Base-by-base conservation (phyloP, 192 early-diverging fungal species). In the Dissophora globulifera region DNA sequence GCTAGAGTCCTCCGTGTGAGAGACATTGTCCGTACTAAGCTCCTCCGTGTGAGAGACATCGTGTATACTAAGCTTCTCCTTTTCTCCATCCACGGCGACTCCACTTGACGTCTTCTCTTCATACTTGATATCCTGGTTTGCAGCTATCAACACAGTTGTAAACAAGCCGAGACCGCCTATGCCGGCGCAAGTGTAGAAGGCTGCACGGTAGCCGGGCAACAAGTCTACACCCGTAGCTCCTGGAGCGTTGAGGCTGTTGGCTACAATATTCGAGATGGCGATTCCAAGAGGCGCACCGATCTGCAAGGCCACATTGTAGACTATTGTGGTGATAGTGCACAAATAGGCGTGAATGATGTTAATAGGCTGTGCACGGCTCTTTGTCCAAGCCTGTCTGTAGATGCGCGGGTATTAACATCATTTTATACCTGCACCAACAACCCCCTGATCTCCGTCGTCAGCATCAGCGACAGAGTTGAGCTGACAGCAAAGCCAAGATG, bases 261-360 rank as follows among this genome's bases (percentile, higher is more conserved):
- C 70, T 16, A 75, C 40, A 16, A 72, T 72, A 32, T 71, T 75
- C 26, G 70, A 50, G 38, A 80, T 59, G 17, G 79, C 79, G 15
- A 74, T 62, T 0, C 79, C 79, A 16, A 80, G 62, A 10, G 70
- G 69, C 7, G 79, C 61, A 32, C 79, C 79, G 20, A 80, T 45
- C 42, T 80, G 79, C 20, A 67, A 33, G 6, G 52, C 35, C 2
- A 72, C 59, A 19, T 74, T 80, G 46, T 80, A 80, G 0, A 69
- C 61, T 71, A 41, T 32, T 26, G 25, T 15, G 26, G 13, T 4
- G 26, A 23, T 3, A 19, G 4, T n/a, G 9, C 10, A 20, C 45
- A 32, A 30, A 23, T 32, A 9, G 38, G 13, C n/a, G n/a, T n/a
- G n/a, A n/a, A n/a, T n/a, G n/a, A n/a, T 40, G 8, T 40, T 40